A percentile compares a stretch with the other conserved stretches of the same genome.
Conservation (phyloP, 164 flowering plant species). For the Stephania japonica region DNA sequence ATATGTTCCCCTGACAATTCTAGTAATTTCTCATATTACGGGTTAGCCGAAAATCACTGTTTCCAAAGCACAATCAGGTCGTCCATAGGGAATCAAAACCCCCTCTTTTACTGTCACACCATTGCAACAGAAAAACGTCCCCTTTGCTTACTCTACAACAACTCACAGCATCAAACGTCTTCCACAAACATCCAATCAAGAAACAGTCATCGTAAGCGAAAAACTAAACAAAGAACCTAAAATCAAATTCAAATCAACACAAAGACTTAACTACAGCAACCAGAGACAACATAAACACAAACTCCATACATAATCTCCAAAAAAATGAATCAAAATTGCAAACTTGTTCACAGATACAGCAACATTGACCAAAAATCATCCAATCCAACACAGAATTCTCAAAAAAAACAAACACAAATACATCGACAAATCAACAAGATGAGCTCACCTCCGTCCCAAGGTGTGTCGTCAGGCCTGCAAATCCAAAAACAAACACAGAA, state of each 20-base stretch:
- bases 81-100: not conserved
- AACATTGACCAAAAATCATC: not conserved
- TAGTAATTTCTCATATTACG: no score
- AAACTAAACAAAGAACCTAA: no score
- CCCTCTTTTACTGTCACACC: not conserved
- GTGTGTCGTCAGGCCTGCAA: constrained; percentile 79
- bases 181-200: not conserved
- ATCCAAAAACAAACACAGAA: constrained; percentile 11
- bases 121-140: not conserved
- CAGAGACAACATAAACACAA: not conserved
- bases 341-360: not conserved
- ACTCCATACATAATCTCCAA: no score
- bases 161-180: not conserved
- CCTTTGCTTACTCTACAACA: not conserved
- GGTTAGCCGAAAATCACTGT: not conserved
- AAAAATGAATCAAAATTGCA: not conserved
- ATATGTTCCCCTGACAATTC: no score
- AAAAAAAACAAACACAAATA: not conserved
- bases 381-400: no score
- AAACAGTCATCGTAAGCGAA: no score
- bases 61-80: not conserved
- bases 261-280: not conserved
- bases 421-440: not conserved
- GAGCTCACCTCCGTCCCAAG: constrained; percentile 73
- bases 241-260: not conserved